Evolutionary conservation across 163 green algal genomes (phyloP), one percentile per base, ranked within the genome.

Genomic region (Scenedesmus sp.): DNA sequence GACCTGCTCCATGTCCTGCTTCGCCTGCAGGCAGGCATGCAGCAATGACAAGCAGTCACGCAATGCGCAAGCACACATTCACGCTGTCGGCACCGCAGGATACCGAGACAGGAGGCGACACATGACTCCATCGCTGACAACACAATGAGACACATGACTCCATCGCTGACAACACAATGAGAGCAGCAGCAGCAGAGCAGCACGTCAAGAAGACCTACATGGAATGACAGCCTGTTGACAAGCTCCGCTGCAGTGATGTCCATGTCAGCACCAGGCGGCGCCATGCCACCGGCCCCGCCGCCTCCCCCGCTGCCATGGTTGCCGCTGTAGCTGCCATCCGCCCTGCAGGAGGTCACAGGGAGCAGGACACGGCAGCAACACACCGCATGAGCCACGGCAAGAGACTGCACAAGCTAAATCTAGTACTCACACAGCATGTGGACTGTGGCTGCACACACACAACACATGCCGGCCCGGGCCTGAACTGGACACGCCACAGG

Each of bases 201-300:
- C 78, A 16, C 40, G n/a, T n/a, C n/a, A n/a, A n/a, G n/a, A n/a
- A n/a, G n/a, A 88, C 91, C 46, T 72, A 95, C 96, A 91, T 97
- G 94, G 59, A 97, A 92, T 0, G 95, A 97, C 1, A 99, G 93
- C 87, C 96, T 96, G 91, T 95, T 96, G 37, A 99, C 95, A 33
- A 99, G 92, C 61, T 99, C 97, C 1, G 91, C 90, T 6, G 96
- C 97, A 13, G 91, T 96, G 16, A 97, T 80, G 93, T 99, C 96
- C 65, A 97, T 85, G 89, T 97, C 93, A 49, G 24, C 43, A 15
- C 91, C 83, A 26, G 83, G 44, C 37, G 73, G 65, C 24, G 51
- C 80, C 35, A 81, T 44, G 68, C 89, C 81, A 43, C 76, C n/a
- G n/a, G n/a, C n/a, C n/a, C n/a, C 46, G 37, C 80, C 40, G 43